A percentile compares a stretch with the other conserved stretches of the same genome.
phyloP scores from a whole-genome alignment of 2,329 filamentous ascomycete species.

The Ceratocystis harringtonii region DNA sequence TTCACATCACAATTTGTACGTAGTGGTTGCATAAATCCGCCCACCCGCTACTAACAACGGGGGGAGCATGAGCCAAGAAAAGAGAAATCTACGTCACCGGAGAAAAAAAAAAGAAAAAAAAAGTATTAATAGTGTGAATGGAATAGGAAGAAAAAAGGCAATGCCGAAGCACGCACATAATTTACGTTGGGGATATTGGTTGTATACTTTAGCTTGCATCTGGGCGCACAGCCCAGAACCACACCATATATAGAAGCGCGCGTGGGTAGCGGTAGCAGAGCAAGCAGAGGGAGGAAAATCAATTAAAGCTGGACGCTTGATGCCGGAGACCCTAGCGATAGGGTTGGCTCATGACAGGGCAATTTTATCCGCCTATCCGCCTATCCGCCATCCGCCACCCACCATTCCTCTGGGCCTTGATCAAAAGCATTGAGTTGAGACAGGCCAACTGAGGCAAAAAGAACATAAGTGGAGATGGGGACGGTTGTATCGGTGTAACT shows the following conservation, averaged over 20 bases:
- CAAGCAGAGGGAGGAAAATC: neutral
- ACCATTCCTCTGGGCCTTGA: too few relatives aligned
- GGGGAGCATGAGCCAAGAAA: too few relatives aligned
- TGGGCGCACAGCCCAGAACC: neutral
- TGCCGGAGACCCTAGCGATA: neutral
- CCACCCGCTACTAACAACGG: too few relatives aligned
- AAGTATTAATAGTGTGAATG: neutral
- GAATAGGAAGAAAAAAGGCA: neutral
- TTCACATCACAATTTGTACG: neutral
- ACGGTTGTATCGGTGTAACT: too few relatives aligned
- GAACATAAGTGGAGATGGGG: neutral
- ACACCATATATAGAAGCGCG: neutral
- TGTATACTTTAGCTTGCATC: neutral
- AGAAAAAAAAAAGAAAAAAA: neutral
- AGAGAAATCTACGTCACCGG: too few relatives aligned
- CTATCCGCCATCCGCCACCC: neutral
- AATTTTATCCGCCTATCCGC: slow-evolving; percentile 10
- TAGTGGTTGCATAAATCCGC: neutral
- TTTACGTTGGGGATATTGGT: neutral
- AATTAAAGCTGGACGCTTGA: neutral
- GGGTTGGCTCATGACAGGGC: neutral
- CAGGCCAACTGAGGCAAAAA: neutral
- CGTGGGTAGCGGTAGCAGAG: neutral
- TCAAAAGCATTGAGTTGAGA: neutral
- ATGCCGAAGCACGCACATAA: neutral